Evolutionary conservation across 768 basidiomycete genomes (phyloP).

Genomic region (Boletus huronensis): DNA sequence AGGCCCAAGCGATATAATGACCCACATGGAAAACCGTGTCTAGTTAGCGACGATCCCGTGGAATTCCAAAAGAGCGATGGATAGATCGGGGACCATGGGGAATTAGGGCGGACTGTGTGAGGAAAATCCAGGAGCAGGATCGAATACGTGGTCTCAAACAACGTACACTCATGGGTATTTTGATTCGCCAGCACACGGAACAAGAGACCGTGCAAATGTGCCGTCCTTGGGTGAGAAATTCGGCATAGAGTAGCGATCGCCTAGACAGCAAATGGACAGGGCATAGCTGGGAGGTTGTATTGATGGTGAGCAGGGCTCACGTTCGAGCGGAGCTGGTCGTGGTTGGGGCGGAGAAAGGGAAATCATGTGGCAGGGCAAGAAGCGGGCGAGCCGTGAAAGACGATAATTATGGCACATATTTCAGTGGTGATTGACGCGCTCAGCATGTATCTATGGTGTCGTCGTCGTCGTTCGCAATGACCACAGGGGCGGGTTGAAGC

Average conservation of each 20-base stretch:
- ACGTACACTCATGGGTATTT: not conserved
- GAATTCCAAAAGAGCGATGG: not conserved
- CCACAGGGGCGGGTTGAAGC: slow-evolving; percentile 13
- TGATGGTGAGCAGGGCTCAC: not conserved
- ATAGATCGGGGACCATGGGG: not conserved
- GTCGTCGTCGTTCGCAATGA: slow-evolving; percentile 21
- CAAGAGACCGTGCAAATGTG: not conserved
- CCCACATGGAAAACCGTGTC: not conserved
- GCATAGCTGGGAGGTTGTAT: not conserved
- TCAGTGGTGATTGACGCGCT: not conserved
- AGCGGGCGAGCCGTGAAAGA: slow-evolving; percentile 10
- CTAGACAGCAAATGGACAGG: not conserved
- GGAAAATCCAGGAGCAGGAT: not conserved
- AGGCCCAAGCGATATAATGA: not conserved
- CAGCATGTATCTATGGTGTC: slow-evolving; percentile 7
- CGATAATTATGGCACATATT: slow-evolving; percentile 28
- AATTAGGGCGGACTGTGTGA: slow-evolving; percentile 1
- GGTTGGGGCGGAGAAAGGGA: slow-evolving; percentile 35
- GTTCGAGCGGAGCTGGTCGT: slow-evolving; percentile 36
- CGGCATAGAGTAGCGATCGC: too few species aligned
- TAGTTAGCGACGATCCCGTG: not conserved
- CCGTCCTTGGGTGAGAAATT: not conserved
- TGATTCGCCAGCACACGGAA: not conserved
- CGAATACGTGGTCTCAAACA: not conserved
- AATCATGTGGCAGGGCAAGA: slow-evolving; percentile 24